Evolutionary conservation across 805 yeast genomes (phyloP).

Genomic region (Blastobotrys robertii): DNA sequence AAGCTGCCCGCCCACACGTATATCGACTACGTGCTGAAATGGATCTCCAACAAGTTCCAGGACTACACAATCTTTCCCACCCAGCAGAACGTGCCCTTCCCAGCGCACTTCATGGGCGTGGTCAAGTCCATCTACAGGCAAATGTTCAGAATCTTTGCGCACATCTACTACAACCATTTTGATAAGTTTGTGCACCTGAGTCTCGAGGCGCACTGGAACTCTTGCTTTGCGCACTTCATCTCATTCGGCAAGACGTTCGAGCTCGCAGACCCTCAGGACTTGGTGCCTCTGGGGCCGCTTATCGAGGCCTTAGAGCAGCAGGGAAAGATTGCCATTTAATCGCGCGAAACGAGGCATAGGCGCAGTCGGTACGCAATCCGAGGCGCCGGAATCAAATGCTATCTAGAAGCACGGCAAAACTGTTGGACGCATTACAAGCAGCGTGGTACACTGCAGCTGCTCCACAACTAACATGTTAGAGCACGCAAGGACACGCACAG

Average conservation of each 20-base stretch:
- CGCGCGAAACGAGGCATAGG: too few relatives aligned
- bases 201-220: constrained; percentile 95
- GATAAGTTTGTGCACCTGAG: constrained; percentile 87
- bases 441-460: too few relatives aligned
- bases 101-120: constrained; percentile 72
- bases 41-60: constrained; percentile 81
- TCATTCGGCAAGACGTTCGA: constrained; percentile 79
- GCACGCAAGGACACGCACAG: too few relatives aligned
- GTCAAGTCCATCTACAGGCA: constrained; percentile 82
- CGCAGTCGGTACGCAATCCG: too few relatives aligned
- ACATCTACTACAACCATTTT: constrained; percentile 87
- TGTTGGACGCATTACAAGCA: too few relatives aligned
- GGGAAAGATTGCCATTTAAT: constrained; percentile 53
- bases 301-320: constrained; percentile 75
- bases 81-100: constrained; percentile 77
- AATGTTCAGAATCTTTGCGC: constrained; percentile 93
- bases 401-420: too few relatives aligned
- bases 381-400: too few relatives aligned
- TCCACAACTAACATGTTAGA: too few relatives aligned
- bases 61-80: constrained; percentile 92
- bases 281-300: constrained; percentile 67
- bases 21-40: constrained; percentile 81
- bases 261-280: constrained; percentile 66
- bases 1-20: constrained; percentile 88
- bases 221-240: constrained; percentile 89